Evolutionary conservation across 768 basidiomycete genomes (phyloP), one percentile per base, ranked within the genome.

Genomic region (Panaeolus cyanescens): DNA sequence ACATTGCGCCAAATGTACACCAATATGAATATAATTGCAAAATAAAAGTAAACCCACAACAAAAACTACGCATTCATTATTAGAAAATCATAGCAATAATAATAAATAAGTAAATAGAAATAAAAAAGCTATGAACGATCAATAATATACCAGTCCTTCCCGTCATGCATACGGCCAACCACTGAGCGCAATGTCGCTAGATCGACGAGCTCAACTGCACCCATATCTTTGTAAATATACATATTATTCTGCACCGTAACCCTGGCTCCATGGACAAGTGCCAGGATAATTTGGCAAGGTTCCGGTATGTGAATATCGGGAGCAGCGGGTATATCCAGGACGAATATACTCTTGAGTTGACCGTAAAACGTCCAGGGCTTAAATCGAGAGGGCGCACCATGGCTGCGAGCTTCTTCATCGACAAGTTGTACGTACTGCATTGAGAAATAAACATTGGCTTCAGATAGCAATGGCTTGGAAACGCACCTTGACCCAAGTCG

Each of bases 401-500:
- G n/a, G n/a, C n/a, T n/a, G n/a, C n/a, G n/a, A n/a, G n/a, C n/a
- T n/a, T n/a, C n/a, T n/a, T n/a, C n/a, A n/a, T n/a, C n/a, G n/a
- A n/a, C n/a, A n/a, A n/a, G n/a, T n/a, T n/a, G n/a, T n/a, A 53
- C 12, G 28, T n/a, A 53, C 9, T 53, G 45, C 45, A 53, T 20
- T n/a, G 10, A 53, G 8, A 53, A 25, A 53, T n/a, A 53, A 25
- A 53, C 10, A 25, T n/a, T 12, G 34, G 34, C n/a, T 33, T 34
- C 7, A 50, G 28, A 20, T 20, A 19, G 45, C 8, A 8, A 9
- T n/a, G n/a, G n/a, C n/a, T n/a, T n/a, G n/a, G 19, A 9, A 7
- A 50, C 45, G 45, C 19, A 59, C 58, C 34, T 20, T 28, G 34
- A 59, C 58, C 42, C 42, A 59, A 7, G 36, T 42, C 28, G 56